Conservation (phyloP, 164 flowering plant species). For the Saururus chinensis region DNA sequence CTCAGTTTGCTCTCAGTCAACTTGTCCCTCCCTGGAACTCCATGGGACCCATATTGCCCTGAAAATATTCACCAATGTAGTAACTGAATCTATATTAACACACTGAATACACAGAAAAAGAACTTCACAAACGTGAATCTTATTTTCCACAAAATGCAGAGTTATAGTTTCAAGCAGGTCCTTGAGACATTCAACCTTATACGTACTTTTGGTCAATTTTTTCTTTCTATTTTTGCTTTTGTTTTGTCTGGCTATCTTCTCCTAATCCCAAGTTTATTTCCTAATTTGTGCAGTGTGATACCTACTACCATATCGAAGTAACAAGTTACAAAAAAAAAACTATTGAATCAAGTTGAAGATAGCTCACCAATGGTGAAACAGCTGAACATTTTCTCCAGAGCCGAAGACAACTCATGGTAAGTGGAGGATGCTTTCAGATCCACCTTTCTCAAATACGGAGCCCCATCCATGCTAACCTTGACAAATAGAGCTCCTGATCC, state of each 20-base stretch:
- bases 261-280: not conserved
- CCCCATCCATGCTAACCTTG: conserved; percentile 99
- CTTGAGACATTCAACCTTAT: not conserved
- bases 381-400: conserved; percentile 94
- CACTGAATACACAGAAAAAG: not conserved
- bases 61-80: conserved; percentile 21
- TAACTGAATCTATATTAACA: conserved; percentile 14
- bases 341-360: conserved; percentile 1
- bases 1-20: conserved; percentile 64
- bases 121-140: too few species aligned
- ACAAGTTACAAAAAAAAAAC: not conserved
- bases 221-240: not conserved
- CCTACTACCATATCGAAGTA: not conserved
- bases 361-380: conserved; percentile 74
- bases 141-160: not conserved
- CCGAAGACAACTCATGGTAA: conserved; percentile 69
- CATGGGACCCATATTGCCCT: conserved; percentile 85
- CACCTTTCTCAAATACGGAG: conserved; percentile 92
- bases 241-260: not conserved
- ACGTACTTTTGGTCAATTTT: too few species aligned
- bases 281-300: not conserved
- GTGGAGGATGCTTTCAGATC: conserved; percentile 62
- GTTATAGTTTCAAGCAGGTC: not conserved
- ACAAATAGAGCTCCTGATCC: conserved; percentile 69
- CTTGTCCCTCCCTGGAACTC: conserved; percentile 48